phyloP scores from a whole-genome alignment of 1,284 basidiomycete species.

The Schizophyllum amplum region DNA sequence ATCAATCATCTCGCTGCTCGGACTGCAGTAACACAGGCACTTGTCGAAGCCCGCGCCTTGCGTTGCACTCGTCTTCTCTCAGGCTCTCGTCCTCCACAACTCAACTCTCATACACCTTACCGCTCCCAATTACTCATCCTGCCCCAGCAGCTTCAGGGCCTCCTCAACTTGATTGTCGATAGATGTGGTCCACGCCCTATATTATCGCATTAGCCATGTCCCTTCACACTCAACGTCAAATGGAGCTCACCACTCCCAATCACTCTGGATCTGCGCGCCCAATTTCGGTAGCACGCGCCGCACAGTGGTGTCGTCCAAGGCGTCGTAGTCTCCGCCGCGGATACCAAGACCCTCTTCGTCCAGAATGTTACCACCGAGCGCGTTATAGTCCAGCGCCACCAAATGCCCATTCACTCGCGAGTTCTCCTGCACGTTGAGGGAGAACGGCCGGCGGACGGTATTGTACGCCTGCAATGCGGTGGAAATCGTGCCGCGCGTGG shows the following conservation, averaged over 20 bases:
- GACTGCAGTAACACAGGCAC: no score
- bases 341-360: no score
- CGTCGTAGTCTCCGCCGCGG: neutral
- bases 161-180: no score
- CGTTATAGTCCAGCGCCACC: neutral
- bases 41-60: no score
- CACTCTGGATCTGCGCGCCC: neutral
- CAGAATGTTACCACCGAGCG: no score
- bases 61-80: no score
- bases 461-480: slow-evolving; percentile 26
- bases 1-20: no score
- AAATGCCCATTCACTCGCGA: slow-evolving; percentile 16
- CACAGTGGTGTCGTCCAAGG: neutral
- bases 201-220: neutral
- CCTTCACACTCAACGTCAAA: neutral
- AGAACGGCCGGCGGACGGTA: slow-evolving; percentile 25
- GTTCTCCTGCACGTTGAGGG: slow-evolving; percentile 24
- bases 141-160: no score
- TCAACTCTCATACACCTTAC: no score
- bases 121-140: no score
- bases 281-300: neutral
- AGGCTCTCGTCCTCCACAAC: no score
- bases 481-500: slow-evolving; percentile 15
- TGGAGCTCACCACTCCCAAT: neutral
- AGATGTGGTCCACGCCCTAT: neutral